These are phyloP conservation scores for Phytophthora cactorum DNA, from an alignment of 352 stramenopile species.

Conservation along the genomic window DNA sequence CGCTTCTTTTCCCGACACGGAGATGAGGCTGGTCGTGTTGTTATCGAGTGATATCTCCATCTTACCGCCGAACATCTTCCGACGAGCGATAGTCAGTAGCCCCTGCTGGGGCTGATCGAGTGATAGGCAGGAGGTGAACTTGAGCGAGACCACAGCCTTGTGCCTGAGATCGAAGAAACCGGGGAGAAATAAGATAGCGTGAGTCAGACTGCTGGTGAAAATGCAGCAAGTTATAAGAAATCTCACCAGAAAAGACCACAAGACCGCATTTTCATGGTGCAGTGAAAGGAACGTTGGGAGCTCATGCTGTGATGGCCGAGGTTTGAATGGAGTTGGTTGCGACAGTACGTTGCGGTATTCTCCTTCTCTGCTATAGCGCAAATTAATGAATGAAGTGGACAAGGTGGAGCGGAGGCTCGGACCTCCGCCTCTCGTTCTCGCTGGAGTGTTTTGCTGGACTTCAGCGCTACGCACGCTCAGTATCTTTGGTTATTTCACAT, in stretches of 20 bases:
- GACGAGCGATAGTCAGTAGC: slow-evolving; percentile 27
- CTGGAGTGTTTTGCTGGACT: slow-evolving; percentile 6
- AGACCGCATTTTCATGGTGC: slow-evolving; percentile 39
- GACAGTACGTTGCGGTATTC: not conserved
- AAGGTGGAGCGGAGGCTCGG: not conserved
- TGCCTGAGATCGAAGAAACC: slow-evolving; percentile 21
- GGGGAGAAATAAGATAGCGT: not conserved
- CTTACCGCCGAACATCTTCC: slow-evolving; percentile 31
- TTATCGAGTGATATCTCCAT: slow-evolving; percentile 27
- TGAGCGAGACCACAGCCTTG: slow-evolving; percentile 35
- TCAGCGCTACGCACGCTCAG: not conserved
- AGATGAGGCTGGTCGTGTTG: slow-evolving; percentile 11
- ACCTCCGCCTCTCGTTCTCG: not conserved
- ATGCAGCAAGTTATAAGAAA: slow-evolving; percentile 4
- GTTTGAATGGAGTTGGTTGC: not conserved
- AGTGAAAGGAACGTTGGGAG: slow-evolving; percentile 17
- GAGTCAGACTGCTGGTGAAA: not conserved
- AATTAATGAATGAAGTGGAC: slow-evolving; percentile 26
- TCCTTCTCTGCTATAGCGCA: slow-evolving; percentile 15
- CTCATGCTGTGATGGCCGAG: slow-evolving; percentile 14
- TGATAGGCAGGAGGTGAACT: slow-evolving; percentile 5
- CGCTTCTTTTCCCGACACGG: slow-evolving; percentile 27
- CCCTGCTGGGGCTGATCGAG: slow-evolving; percentile 4
- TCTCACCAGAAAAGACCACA: slow-evolving; percentile 42
- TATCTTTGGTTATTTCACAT: not conserved